These are phyloP conservation scores for Lentinula detonsa DNA, from an alignment of 768 basidiomycete genomes.

Conservation along the genomic window DNA sequence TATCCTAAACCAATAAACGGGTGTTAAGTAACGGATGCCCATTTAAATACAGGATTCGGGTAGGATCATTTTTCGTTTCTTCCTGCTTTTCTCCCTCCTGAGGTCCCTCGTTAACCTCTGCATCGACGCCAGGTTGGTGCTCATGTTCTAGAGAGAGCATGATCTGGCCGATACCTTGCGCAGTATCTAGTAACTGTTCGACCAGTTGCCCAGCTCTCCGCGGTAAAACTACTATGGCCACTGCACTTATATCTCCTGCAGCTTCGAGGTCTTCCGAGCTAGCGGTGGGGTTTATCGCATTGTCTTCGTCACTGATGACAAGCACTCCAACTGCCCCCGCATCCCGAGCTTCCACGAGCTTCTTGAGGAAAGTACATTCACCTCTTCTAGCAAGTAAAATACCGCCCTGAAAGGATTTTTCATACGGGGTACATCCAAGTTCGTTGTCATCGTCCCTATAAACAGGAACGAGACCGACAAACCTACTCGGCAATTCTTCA, in stretches of 20 bases:
- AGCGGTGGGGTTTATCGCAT: conserved; percentile 60
- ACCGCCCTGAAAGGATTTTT: conserved; percentile 37
- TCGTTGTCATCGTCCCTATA: conserved; percentile 45
- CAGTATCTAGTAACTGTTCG: conserved; percentile 46
- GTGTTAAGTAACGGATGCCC: conserved; percentile 75
- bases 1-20: conserved; percentile 48
- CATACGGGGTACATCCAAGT: conserved; percentile 57
- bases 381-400: conserved; percentile 69
- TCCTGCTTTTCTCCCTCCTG: conserved; percentile 15
- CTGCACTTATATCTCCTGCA: conserved; percentile 52
- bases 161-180: conserved; percentile 43
- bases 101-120: conserved; percentile 18
- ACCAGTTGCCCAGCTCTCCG: conserved; percentile 47
- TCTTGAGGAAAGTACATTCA: conserved; percentile 83
- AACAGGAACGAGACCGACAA: conserved; percentile 52
- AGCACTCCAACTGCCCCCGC: conserved; percentile 78
- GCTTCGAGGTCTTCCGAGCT: conserved; percentile 47
- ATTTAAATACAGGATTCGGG: conserved; percentile 67
- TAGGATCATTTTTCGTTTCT: conserved; percentile 21
- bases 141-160: conserved; percentile 45
- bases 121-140: conserved; percentile 18
- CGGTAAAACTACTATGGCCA: conserved; percentile 54
- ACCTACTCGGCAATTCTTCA: conserved; percentile 27
- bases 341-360: conserved; percentile 60
- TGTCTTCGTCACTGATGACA: conserved; percentile 61